Base-by-base conservation (phyloP, 2,329 filamentous ascomycete genomes). In the Hypoxylon sp. region DNA sequence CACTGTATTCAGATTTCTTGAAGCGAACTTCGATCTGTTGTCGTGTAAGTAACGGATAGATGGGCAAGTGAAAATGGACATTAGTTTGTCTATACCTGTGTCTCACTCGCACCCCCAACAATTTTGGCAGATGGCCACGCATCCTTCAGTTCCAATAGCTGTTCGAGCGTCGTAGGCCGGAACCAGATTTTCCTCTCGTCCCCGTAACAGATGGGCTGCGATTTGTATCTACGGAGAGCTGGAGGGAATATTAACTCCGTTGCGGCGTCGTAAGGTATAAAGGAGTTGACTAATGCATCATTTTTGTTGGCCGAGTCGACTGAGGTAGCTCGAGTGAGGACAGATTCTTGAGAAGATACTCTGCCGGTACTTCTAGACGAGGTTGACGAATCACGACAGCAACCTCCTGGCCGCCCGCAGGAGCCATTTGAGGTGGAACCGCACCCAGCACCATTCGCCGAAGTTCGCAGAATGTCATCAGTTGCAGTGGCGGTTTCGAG, bases 1-100 rank as follows among this genome's bases (percentile, higher is more conserved):
- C 85, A 8, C 86, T 86, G 69, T 96, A 97, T 61, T 90, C 82
- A 77, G 94, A 84, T 1, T 87, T 90, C 75, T 97, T 97, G 80
- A 97, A 97, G 72, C 96, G 96, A 73, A 94, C 89, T 72, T 97
- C 92, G 56, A 97, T 97, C 72, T 97, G 91, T 0, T 91, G 96
- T 5, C 15, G 23, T 16, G 32, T 72, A 13, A 60, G 57, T 12
- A 29, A 32, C 6, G 19, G 23, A 13, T 8, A 9, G 13, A 31
- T 8, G 3, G n/a, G 29, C 25, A 20, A 12, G 13, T 15, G 21
- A 12, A n/a, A 2, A 7, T 29, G 3, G 21, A 32, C 13, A 17
- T 6, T 13, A 15, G n/a, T 9, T n/a, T 19, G 13, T 3, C 5
- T 40, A 34, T 49, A 59, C 59, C 48, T 61, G 59, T 17, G 59